Conservation (phyloP, 78 protist genomes). For the Diacronema lutheri region DNA sequence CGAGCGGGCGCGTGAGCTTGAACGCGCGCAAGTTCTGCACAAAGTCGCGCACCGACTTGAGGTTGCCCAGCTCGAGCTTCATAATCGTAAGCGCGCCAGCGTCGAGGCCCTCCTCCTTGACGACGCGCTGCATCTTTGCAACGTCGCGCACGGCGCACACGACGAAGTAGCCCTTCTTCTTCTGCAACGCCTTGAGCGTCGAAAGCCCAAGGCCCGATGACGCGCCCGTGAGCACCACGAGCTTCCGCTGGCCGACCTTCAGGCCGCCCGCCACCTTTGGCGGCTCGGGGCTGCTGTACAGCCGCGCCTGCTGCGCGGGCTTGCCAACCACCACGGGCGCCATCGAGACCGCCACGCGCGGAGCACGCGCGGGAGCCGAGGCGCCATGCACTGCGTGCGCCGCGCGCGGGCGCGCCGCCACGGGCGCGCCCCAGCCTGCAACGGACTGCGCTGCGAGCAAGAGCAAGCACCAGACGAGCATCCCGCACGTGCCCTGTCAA, state of each 20-base stretch:
- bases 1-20: background rate
- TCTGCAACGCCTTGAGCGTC: background rate
- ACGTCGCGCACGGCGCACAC: slow-evolving; percentile 34
- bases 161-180: background rate
- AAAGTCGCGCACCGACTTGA: background rate
- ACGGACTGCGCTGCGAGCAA: too few relatives aligned
- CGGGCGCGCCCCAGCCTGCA: too few relatives aligned
- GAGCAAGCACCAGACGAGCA: too few relatives aligned
- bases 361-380: too few relatives aligned
- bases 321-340: too few relatives aligned
- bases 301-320: background rate
- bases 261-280: background rate
- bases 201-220: slow-evolving; percentile 22
- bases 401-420: too few relatives aligned
- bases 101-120: background rate
- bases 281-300: background rate
- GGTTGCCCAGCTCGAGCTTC: slow-evolving; percentile 12
- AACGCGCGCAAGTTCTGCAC: background rate
- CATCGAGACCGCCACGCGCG: too few relatives aligned
- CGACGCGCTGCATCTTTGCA: background rate
- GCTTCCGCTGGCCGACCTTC: background rate
- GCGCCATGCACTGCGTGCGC: too few relatives aligned
- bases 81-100: background rate
- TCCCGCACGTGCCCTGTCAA: too few relatives aligned
- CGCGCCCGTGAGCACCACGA: slow-evolving; percentile 18